Evolutionary conservation across 306 rosid genomes (phyloP), one percentile per base, ranked within the genome.

Genomic region (Oemleria cerasiformis): DNA sequence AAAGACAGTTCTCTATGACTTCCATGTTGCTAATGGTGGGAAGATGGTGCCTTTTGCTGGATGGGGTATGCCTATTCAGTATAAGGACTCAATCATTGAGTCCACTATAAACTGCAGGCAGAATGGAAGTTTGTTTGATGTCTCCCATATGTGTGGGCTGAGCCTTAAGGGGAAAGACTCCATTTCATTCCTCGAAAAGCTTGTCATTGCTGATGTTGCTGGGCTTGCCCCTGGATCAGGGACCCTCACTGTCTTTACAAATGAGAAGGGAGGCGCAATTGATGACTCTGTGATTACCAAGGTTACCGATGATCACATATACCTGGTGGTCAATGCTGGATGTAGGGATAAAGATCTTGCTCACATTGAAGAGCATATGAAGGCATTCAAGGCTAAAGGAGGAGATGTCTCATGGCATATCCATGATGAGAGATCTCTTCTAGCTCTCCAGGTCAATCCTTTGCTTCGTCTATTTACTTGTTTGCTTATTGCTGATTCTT

Each of bases 41-140:
- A 92, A 92, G 96, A 88, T 92, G 96, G 97, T 92, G 71, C 97
- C 97, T 15, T 92, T 92, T 79, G 98, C 98, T 58, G 97, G 98
- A 58, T 92, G 97, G 98, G 88, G 92, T 80, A 92, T 92, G 97
- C 97, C 97, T 42, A 92, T 92, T 64, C 98, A 92, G 73, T 92
- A 92, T 82, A 92, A 92, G 81, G 98, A 92, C 73, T 92, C 97
- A 16, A 92, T 92, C 78, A 90, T 90, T 80, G 98, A 92, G 67
- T 92, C 97, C 0, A 92, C 98, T 20, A 68, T 90, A n/a, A 90
- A 88, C 79, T 88, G 97, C 71, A 84, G 98, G 80, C 72, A 90
- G 77, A 82, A 92, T 70, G 97, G 97, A 68, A 34, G 93, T 50
- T 88, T 92, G 43, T 92, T 92, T 81, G 93, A 92, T 84, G 98